These are phyloP conservation scores for Neonectria ditissima DNA, from an alignment of 2,329 filamentous ascomycete genomes.

Conservation along the genomic window DNA sequence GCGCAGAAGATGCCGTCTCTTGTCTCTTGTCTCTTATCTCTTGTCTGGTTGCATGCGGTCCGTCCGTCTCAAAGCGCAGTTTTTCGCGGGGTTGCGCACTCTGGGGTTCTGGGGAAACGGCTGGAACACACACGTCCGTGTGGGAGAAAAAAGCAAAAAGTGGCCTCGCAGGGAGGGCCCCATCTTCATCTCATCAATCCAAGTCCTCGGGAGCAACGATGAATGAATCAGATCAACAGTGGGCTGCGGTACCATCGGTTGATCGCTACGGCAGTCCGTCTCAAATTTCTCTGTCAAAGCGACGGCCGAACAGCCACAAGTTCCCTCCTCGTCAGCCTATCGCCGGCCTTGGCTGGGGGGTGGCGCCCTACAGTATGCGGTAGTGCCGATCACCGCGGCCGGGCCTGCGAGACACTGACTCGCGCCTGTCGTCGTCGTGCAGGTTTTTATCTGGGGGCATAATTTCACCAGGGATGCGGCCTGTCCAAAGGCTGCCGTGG, in stretches of 20 bases:
- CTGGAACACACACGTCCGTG: slow-evolving; percentile 22
- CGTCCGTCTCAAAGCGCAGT: not conserved
- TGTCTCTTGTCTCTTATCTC: not conserved
- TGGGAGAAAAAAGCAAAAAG: slow-evolving; percentile 13
- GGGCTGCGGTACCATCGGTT: not conserved
- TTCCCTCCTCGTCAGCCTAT: slow-evolving; percentile 9
- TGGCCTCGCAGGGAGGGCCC: slow-evolving; percentile 5
- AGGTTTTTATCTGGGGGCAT: not conserved
- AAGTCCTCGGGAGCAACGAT: slow-evolving; percentile 3
- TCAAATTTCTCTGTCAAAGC: not conserved
- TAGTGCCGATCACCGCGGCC: slow-evolving; percentile 22
- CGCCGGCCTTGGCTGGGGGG: not conserved
- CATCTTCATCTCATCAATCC: slow-evolving; percentile 17
- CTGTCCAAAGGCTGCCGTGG: not conserved
- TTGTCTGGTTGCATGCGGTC: not conserved
- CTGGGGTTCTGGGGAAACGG: slow-evolving; percentile 26
- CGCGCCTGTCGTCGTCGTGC: not conserved
- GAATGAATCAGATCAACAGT: not conserved
- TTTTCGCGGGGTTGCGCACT: slow-evolving; percentile 11
- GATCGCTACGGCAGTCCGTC: not conserved
- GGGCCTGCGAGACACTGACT: slow-evolving; percentile 27
- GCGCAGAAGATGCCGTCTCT: too few species aligned
- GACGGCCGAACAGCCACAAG: not conserved
- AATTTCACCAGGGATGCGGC: slow-evolving; percentile 14
- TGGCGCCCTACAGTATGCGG: too few species aligned